Base-by-base conservation (phyloP, 805 yeast species). In the Wickerhamiella hasegawae region DNA sequence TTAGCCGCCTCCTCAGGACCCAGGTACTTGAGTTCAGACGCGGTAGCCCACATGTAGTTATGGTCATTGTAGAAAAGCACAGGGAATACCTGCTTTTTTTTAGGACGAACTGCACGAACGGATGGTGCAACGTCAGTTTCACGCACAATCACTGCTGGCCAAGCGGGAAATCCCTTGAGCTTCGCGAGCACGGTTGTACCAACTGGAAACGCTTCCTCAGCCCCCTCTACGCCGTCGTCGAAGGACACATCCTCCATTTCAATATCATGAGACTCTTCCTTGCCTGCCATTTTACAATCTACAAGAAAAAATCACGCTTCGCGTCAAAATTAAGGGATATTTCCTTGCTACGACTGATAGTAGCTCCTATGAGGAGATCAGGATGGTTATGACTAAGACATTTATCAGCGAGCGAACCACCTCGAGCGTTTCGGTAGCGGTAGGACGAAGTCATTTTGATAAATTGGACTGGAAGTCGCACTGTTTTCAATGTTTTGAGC, bases 101-200 rank as follows among this genome's bases (percentile, higher is more conserved):
- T 69, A 12, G 82, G 80, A 39, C 62, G 65, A 43, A 62, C 65
- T 14, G 55, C 52, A 18, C 57, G 43, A 20, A 80, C 69, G 44
- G 64, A 59, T 16, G 59, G 68, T 1, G 93, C 90, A 4, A 81
- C 61, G 5, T 69, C 54, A 14, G 65, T 63, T 40, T 60, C 68
- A 1, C 74, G 76, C 3, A 81, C 66, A 3, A 80, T 71, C 65
- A 79, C 71, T 2, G 84, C 83, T 0, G 93, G 93, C 93, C 93
- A 81, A 27, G 85, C 76, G 1, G 92, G 79, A 50, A 72, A 79
- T 5, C 90, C 87, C 46, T 78, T 78, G 28, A 78, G 74, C 51
- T 79, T 78, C 3, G 85, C 85, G 18, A 81, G 61, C 1, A 81
- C 76, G 3, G 66, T 57, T 17, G 62, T 58, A 2, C 73, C 72